Conservation (phyloP, 2,329 filamentous ascomycete species). For the Lachnellula hyalina region DNA sequence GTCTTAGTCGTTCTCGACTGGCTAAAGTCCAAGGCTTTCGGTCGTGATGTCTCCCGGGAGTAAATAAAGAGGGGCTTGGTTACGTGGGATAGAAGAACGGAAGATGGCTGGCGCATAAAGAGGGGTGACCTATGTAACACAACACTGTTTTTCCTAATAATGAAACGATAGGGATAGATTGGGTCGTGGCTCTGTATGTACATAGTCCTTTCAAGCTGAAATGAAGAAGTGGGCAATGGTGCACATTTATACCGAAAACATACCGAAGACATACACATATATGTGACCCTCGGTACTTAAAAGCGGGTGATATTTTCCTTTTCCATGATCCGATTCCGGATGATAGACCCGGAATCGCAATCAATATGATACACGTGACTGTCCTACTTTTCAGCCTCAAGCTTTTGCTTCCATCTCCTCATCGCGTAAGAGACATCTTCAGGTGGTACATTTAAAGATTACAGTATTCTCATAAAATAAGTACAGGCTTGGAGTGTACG, state of each 20-base stretch:
- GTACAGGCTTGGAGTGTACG: no score
- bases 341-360: no score
- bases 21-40: slow-evolving; percentile 95
- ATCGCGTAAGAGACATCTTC: no score
- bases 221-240: background rate
- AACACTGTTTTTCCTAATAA: slow-evolving; percentile 17
- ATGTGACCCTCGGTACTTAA: no score
- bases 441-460: no score
- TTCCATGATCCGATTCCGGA: background rate
- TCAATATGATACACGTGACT: no score
- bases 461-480: no score
- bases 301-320: background rate
- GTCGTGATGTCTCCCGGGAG: slow-evolving; percentile 86
- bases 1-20: slow-evolving; percentile 90
- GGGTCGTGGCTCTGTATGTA: background rate
- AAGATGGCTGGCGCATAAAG: background rate
- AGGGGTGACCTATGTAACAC: background rate
- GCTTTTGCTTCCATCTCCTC: no score
- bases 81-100: background rate
- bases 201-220: background rate
- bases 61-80: slow-evolving; percentile 37
- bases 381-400: no score
- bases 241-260: no score
- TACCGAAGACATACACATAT: no score
- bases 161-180: slow-evolving; percentile 10